Conservation (phyloP, 768 basidiomycete species). For the Lentinula detonsa region DNA sequence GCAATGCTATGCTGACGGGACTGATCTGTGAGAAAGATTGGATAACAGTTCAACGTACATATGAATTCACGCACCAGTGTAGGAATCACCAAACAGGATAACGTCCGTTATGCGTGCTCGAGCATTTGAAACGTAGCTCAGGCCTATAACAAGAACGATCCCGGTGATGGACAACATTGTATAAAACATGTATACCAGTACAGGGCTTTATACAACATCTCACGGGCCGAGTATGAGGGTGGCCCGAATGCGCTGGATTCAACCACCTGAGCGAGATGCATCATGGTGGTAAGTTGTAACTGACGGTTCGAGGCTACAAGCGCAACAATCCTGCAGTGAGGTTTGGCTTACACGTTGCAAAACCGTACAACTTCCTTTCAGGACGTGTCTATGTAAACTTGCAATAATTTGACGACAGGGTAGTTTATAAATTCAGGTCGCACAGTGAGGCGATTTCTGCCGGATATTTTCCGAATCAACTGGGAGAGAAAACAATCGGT, state of each 20-base stretch:
- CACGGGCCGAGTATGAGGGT: neutral
- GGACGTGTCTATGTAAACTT: too few relatives aligned
- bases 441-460: neutral
- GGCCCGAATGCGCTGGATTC: neutral
- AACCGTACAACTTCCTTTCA: too few relatives aligned
- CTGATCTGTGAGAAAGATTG: slow-evolving; percentile 10
- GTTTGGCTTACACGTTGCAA: too few relatives aligned
- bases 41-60: neutral
- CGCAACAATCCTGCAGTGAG: neutral
- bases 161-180: neutral
- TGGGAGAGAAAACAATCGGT: neutral
- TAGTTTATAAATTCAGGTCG: too few relatives aligned
- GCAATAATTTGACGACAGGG: too few relatives aligned
- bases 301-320: too few relatives aligned
- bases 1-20: slow-evolving; percentile 16
- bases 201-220: neutral
- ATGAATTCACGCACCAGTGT: neutral
- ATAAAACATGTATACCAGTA: neutral
- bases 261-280: neutral
- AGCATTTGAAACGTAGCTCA: neutral
- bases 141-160: neutral
- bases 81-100: slow-evolving; percentile 8
- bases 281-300: neutral
- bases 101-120: slow-evolving; percentile 3
- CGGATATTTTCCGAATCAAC: neutral